These are phyloP conservation scores for Aspergillus fumigatus DNA, from an alignment of 2,329 filamentous ascomycete genomes.

Conservation along the genomic window DNA sequence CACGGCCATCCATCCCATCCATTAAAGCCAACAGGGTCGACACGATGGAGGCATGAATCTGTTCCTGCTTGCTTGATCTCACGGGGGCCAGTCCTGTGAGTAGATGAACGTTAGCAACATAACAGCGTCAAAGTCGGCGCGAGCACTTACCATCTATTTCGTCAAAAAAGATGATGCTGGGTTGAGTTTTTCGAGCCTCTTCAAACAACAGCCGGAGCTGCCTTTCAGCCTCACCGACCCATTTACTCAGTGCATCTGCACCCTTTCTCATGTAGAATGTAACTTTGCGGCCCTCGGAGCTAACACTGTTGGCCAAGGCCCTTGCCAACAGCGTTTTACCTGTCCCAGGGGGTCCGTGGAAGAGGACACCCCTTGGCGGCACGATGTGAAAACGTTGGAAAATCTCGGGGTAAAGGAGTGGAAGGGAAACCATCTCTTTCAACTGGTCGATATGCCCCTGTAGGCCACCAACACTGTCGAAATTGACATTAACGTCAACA, in stretches of 20 bases:
- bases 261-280: slow-evolving; percentile 99
- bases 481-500: slow-evolving; percentile 87
- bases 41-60: slow-evolving; percentile 97
- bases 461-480: slow-evolving; percentile 88
- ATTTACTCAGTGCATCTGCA: slow-evolving; percentile 95
- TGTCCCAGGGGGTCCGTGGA: slow-evolving; percentile 94
- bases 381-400: slow-evolving; percentile 90
- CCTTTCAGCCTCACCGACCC: slow-evolving; percentile 96
- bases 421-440: slow-evolving; percentile 97
- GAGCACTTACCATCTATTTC: slow-evolving; percentile 75
- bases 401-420: slow-evolving; percentile 88
- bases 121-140: background rate
- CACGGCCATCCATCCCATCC: slow-evolving; percentile 98
- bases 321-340: slow-evolving; percentile 96
- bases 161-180: slow-evolving; percentile 99
- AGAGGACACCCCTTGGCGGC: slow-evolving; percentile 88
- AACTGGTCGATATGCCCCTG: slow-evolving; percentile 93
- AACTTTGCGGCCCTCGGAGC: slow-evolving; percentile 84
- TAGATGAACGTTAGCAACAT: slow-evolving; percentile 7
- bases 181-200: slow-evolving; percentile 90
- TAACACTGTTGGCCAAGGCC: slow-evolving; percentile 85
- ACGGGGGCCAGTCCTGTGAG: slow-evolving; percentile 71
- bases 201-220: slow-evolving; percentile 92
- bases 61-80: slow-evolving; percentile 94
- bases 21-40: slow-evolving; percentile 90